Percentiles rank a stretch among this genome's conserved stretches.
Conservation (phyloP, 2,329 filamentous ascomycete genomes). For the Fusarium metavorans region DNA sequence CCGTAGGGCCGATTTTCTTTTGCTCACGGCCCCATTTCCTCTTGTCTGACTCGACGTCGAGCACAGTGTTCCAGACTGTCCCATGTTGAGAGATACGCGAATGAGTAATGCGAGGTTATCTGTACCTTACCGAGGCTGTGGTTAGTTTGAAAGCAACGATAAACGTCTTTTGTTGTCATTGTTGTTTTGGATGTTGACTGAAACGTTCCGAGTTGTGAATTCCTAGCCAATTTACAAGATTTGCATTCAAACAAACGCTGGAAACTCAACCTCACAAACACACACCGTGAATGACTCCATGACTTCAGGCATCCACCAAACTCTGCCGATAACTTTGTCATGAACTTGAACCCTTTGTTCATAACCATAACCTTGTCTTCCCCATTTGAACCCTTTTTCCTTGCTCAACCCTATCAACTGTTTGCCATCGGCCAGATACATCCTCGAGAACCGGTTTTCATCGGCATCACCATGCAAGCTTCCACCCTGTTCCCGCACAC, state of each 20-base stretch:
- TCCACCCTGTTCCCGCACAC: background rate
- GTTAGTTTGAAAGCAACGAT: conserved; percentile 5
- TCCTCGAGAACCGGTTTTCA: background rate
- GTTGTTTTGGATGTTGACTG: background rate
- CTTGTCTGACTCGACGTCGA: conserved; percentile 6
- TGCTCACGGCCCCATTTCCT: conserved; percentile 1
- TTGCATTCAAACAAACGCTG: background rate
- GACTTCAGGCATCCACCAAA: background rate
- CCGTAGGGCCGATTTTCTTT: conserved; percentile 4
- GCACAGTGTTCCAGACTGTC: conserved; percentile 14
- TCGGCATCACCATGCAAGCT: background rate
- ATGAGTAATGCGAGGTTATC: background rate
- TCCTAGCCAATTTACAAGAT: background rate
- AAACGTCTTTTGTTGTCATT: background rate
- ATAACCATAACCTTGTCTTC: background rate
- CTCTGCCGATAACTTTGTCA: background rate
- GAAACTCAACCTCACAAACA: background rate
- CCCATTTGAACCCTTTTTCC: background rate
- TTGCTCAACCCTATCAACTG: background rate
- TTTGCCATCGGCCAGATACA: background rate
- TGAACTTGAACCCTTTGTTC: background rate
- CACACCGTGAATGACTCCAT: background rate
- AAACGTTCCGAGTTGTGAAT: background rate
- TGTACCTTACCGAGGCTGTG: background rate
- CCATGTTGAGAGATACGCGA: background rate